Evolutionary conservation across 1,284 basidiomycete genomes (phyloP), one percentile per base, ranked within the genome.

Genomic region (Ustilago loliicola): DNA sequence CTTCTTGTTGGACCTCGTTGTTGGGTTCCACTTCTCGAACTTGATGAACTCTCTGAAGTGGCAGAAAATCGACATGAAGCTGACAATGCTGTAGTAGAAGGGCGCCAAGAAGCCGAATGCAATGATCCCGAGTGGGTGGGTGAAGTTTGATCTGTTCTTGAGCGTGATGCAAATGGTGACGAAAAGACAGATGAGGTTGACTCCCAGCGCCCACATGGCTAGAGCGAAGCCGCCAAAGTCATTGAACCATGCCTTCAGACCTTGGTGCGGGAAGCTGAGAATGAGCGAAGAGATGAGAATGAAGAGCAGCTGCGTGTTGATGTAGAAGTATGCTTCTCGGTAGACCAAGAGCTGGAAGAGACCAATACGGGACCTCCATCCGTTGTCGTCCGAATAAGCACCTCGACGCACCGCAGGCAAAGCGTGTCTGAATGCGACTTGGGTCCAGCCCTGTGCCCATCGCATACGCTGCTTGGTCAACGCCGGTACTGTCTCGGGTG

Each of bases 401-500:
- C 81, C 80, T 48, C 78, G 60, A 15, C 71, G 60, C 1, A 81
- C 57, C 0, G 80, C 66, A 9, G 82, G 80, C 0, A 77, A 53
- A 21, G 76, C 69, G 47, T 84, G 83, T 42, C 82, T 65, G 52
- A 82, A 70, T 17, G 80, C 73, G 8, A 84, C 82, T 50, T 83
- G 83, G 2, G 79, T 81, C 83, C 83, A 84, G 0, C 82, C 83
- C 40, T 83, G 82, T 1, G 82, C 70, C 83, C 83, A 84, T 42
- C 82, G 72, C 62, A 83, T 61, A 2, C 83, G 72, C 65, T 84
- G 83, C 50, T 81, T 82, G n/a, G 65, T 40, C 23, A 84, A 52
- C 2, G 80, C 82, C 4, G 67, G 47, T 0, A 77, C 21, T 0
- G 80, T 82, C 52, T 79, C 79, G 3, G 83, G 83, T 2, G 83